Percentiles rank a stretch among this genome's conserved stretches.
Evolutionary conservation across 148 eudicot species (phyloP).

Genomic region (Rhododendron griersonianum): DNA sequence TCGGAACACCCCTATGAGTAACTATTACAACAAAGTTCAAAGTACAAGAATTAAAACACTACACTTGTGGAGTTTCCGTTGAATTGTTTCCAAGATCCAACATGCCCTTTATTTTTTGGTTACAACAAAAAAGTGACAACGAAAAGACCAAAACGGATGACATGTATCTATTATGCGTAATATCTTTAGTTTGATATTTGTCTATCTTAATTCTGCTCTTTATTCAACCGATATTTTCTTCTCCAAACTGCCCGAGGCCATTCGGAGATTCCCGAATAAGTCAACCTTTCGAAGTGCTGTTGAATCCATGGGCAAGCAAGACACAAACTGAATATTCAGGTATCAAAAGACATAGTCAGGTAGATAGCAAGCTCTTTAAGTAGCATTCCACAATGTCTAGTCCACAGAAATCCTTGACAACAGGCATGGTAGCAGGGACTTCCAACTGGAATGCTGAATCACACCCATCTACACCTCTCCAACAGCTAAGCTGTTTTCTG

Average conservation of each 20-base stretch:
- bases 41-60: not conserved
- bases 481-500: slow-evolving; percentile 54
- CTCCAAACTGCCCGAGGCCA: not conserved
- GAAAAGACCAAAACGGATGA: not conserved
- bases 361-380: slow-evolving; percentile 32
- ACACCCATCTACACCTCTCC: slow-evolving; percentile 41
- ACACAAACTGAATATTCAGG: not conserved
- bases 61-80: not conserved
- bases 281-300: not conserved
- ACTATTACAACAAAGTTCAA: not conserved
- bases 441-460: slow-evolving; percentile 50
- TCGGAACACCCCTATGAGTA: no score
- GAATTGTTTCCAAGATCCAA: not conserved
- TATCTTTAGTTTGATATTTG: not conserved
- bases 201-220: not conserved
- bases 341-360: not conserved
- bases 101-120: not conserved
- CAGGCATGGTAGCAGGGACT: slow-evolving; percentile 88
- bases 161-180: not conserved
- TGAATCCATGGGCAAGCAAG: not conserved
- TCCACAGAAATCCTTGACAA: slow-evolving; percentile 87
- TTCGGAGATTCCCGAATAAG: not conserved
- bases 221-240: not conserved
- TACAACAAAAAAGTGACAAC: no score
- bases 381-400: slow-evolving; percentile 58